Evolutionary conservation across 139 green algal genomes (phyloP), one percentile per base, ranked within the genome.

Genomic region (Zygnema circumcarinatum): DNA sequence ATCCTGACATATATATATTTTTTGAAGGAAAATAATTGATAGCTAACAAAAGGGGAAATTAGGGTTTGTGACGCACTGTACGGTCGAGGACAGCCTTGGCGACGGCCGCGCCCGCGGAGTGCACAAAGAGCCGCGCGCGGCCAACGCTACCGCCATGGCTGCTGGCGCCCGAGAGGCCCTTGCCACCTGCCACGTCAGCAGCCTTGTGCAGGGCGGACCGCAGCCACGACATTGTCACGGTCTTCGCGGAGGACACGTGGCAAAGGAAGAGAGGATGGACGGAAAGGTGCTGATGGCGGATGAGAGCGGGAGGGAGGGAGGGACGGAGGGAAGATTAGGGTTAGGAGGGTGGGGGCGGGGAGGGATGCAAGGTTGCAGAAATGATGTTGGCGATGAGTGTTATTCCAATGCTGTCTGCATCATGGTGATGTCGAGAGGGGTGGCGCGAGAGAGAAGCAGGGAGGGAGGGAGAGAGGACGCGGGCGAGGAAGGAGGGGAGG

Each of bases 181-280:
- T 38, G 31, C 38, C 54, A n/a, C 80, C 80, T 33, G 78, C 78
- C 36, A 53, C 78, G 38, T 86, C 80, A 38, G 80, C 80, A 22
- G 80, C 80, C 52, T 32, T 25, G 32, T 86, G 74, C n/a, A 86
- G n/a, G 32, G 80, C 80, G 52, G 80, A 86, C n/a, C 54, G 52
- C 25, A 86, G 36, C 80, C 80, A 86, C 52, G 80, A 80, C 80
- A 86, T 86, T 31, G 31, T 40, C 80, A 86, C 52, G 80, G 54
- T 40, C 68, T 86, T 31, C 20, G 78, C 39, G 11, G 3, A 67
- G 52, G 41, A 7, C 2, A 36, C 11, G 40, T 35, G 29, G 78
- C 3, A 36, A 62, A 62, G 47, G 47, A 16, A 16, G 47, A 62
- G 47, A 62, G 16, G 16, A 16, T 7, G 16, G 16, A 16, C 16